Base-by-base conservation (phyloP, 129 eudicot genomes). In the Arctium minus region DNA sequence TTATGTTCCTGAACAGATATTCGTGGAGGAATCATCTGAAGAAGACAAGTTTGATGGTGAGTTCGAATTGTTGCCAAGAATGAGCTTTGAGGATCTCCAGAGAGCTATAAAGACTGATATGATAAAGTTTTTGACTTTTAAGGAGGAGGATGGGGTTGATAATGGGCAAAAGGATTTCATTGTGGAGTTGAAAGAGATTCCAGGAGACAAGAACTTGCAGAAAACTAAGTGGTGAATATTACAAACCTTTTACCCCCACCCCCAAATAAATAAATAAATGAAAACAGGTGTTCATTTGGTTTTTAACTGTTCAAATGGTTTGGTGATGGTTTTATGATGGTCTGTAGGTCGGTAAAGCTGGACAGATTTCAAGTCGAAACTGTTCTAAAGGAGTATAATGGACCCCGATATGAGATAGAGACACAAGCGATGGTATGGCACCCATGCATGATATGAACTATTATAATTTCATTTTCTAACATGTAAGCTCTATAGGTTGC, bases 1-100 rank as follows among this genome's bases (percentile, higher is more conserved):
- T 30, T 92, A 92, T 88, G 98, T 95, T 35, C 98, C 98, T 29
- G 97, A 92, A 79, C 93, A 92, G 86, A 86, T 90, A 79, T 95
- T 95, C 74, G 91, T 82, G 44, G 80, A 79, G 11, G 89, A 81
- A 35, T 81, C 93, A 48, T 95, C 98, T 0, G 94, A 95, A 79
- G 98, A 95, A 75, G 97, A 88, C 15, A 91, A 83, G 40, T 95
- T 95, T 77, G 85, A 89, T 62, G 56, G 62, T 82, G 88, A 79
- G 84, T 87, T 91, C 10, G 84, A 81, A 31, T 72, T 12, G 73
- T 89, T 95, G 77, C 98, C 98, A 1, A 85, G 82, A 75, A 89
- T 95, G 91, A 82, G 78, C 72, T 86, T 87, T 44, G 94, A 87
- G 50, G 92, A 92, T 78, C 89, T 95, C 37, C 62, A 75, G 84